These are phyloP conservation scores for Ophioceras dolichostomum DNA, from an alignment of 2,329 filamentous ascomycete genomes.

Conservation along the genomic window DNA sequence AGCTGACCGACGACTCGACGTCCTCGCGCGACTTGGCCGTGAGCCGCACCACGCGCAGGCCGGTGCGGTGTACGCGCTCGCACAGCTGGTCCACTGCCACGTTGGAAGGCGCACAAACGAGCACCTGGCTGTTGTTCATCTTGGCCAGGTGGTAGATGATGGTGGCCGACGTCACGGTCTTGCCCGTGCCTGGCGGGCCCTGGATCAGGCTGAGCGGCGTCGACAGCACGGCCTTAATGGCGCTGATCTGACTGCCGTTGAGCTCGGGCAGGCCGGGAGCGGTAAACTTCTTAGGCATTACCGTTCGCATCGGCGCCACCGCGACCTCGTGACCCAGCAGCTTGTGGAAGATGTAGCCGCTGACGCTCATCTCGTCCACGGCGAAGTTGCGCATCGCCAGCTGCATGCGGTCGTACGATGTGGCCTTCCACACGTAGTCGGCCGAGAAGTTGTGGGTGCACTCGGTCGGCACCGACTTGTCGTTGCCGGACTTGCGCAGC, in stretches of 20 bases:
- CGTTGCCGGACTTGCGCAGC: conserved; percentile 83
- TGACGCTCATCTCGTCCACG: conserved; percentile 95
- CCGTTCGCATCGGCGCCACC: conserved; percentile 87
- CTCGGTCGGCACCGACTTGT: conserved; percentile 91
- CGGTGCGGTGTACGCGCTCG: conserved; percentile 89
- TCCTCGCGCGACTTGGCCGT: conserved; percentile 99
- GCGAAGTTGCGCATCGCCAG: conserved; percentile 99
- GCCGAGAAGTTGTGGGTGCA: conserved; percentile 97
- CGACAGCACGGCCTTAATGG: conserved; percentile 88
- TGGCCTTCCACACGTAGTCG: conserved; percentile 99
- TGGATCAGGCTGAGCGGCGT: conserved; percentile 93
- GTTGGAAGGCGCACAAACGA: conserved; percentile 96
- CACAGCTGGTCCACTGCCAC: conserved; percentile 97
- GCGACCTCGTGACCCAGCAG: conserved; percentile 91
- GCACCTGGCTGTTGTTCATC: conserved; percentile 84
- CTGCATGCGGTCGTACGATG: conserved; percentile 98
- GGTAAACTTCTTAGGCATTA: conserved; percentile 92
- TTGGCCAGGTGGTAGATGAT: conserved; percentile 98
- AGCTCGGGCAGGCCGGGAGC: conserved; percentile 89
- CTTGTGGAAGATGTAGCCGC: conserved; percentile 96
- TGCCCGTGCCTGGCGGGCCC: conserved; percentile 91
- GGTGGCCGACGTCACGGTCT: conserved; percentile 96
- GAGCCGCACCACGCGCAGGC: conserved; percentile 89
- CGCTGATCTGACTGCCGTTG: conserved; percentile 90
- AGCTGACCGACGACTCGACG: conserved; percentile 95